Evolutionary conservation across 2,329 filamentous ascomycete genomes (phyloP), one percentile per base, ranked within the genome.

Genomic region (Apiospora rasikravindrae): DNA sequence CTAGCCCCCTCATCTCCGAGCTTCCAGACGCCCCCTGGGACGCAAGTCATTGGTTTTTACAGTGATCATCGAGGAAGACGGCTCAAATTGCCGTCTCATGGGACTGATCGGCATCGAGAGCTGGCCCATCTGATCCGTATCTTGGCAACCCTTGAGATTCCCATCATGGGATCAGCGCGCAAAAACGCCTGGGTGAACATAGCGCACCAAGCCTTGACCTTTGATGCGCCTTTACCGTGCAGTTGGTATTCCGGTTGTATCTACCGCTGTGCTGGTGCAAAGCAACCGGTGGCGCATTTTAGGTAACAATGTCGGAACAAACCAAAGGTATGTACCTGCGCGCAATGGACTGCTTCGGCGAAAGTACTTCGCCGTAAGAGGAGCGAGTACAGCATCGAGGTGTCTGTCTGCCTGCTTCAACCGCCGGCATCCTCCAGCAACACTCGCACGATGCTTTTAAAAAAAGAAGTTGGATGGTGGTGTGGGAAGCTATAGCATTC

Each of bases 141-240:
- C 53, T 61, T 61, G 53, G 53, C 53, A 61, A 33, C 53, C 53
- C 29, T 57, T 61, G 33, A 64, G 33, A 64, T 64, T 64, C 22
- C 57, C 57, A 64, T 64, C 57, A 64, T 64, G 57, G 22, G 57
- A 64, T 64, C 57, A n/a, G 33, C 33, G 57, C 33, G 57, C 57
- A 64, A 40, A 19, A 64, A 64, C 10, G 29, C 10, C 33, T 37
- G 29, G 29, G 33, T 64, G 33, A 64, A 29, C 57, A 64, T 40
- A 37, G 57, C 33, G 57, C 29, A 40, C 33, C 33, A 40, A 64
- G 40, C 33, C 53, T 33, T 61, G 53, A 10, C 29, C 53, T 37
- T 61, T 33, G 53, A 33, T 26, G 29, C 53, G 53, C 53, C 53
- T 33, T 61, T 61, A 37, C 29, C 29, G 53, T 61, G 29, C 53